Evolutionary conservation across 1,284 basidiomycete species (phyloP).

Genomic region (Schizopora paradoxa): DNA sequence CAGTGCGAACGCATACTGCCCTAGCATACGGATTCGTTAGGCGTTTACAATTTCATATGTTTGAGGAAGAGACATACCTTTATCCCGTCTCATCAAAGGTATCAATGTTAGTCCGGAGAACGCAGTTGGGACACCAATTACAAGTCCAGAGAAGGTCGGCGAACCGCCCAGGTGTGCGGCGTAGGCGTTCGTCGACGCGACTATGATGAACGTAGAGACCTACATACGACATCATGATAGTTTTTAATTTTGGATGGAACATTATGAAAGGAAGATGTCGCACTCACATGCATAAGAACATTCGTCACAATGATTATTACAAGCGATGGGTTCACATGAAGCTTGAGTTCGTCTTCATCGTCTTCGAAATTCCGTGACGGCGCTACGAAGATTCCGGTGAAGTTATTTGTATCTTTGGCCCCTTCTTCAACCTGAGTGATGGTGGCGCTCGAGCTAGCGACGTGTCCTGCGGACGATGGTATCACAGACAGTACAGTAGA

Average conservation of each 20-base stretch:
- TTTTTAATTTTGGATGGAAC: no score
- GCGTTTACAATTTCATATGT: background rate
- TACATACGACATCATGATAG: slow-evolving; percentile 26
- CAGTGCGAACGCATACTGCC: slow-evolving; percentile 44
- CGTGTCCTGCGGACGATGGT: no score
- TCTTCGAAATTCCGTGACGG: no score
- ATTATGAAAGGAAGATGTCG: no score
- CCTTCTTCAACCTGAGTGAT: no score
- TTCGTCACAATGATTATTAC: slow-evolving; percentile 41
- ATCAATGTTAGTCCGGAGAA: slow-evolving; percentile 54
- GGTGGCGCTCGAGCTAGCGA: no score
- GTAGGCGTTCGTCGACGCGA: slow-evolving; percentile 61
- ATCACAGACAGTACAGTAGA: no score
- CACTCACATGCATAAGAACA: slow-evolving; percentile 41
- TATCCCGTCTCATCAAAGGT: slow-evolving; percentile 51
- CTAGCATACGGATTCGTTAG: slow-evolving; percentile 31
- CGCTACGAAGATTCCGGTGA: no score
- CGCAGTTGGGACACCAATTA: slow-evolving; percentile 63
- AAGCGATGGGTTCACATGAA: slow-evolving; percentile 40
- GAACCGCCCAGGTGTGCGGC: slow-evolving; percentile 57
- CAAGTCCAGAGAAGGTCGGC: slow-evolving; percentile 61
- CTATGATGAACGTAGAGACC: slow-evolving; percentile 64
- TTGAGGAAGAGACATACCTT: slow-evolving; percentile 38
- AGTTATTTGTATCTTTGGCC: no score
- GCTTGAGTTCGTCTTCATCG: slow-evolving; percentile 42